Conservation (phyloP, 176 grass and related monocot species). For the Luzula sylvatica region DNA sequence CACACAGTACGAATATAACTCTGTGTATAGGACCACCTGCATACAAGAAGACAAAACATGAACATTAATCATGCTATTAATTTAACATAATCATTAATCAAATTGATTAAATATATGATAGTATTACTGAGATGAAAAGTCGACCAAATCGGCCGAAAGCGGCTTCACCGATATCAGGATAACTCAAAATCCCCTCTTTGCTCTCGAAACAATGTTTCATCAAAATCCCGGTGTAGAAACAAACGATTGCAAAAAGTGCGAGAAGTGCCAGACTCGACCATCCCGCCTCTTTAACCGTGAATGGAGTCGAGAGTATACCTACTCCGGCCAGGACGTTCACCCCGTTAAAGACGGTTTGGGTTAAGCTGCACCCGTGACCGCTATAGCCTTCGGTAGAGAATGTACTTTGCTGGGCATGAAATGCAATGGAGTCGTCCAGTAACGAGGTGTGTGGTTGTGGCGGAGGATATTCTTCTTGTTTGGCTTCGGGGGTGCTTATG, state of each 20-base stretch:
- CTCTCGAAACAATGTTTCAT: conserved; percentile 80
- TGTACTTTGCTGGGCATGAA: conserved; percentile 33
- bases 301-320: conserved; percentile 82
- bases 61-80: conserved; percentile 14
- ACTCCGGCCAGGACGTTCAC: conserved; percentile 79
- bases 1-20: conserved; percentile 91
- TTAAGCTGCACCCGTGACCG: conserved; percentile 63
- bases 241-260: conserved; percentile 45
- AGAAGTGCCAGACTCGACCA: conserved; percentile 63
- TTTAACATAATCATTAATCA: conserved; percentile 21
- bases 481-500: conserved; percentile 23
- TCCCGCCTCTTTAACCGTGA: conserved; percentile 71
- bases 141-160: conserved; percentile 83
- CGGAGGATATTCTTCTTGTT: conserved; percentile 30
- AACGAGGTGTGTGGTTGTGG: conserved; percentile 32
- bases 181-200: conserved; percentile 76
- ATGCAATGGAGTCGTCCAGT: conserved; percentile 37
- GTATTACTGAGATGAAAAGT: conserved; percentile 59
- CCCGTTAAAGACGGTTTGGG: conserved; percentile 95
- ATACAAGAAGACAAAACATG: conserved; percentile 19
- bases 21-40: conserved; percentile 82
- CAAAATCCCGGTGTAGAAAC: conserved; percentile 79
- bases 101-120: conserved; percentile 1
- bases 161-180: conserved; percentile 95
- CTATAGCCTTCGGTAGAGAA: conserved; percentile 30